Evolutionary conservation across 2,329 filamentous ascomycete genomes (phyloP).

Genomic region (Meredithiella fracta): DNA sequence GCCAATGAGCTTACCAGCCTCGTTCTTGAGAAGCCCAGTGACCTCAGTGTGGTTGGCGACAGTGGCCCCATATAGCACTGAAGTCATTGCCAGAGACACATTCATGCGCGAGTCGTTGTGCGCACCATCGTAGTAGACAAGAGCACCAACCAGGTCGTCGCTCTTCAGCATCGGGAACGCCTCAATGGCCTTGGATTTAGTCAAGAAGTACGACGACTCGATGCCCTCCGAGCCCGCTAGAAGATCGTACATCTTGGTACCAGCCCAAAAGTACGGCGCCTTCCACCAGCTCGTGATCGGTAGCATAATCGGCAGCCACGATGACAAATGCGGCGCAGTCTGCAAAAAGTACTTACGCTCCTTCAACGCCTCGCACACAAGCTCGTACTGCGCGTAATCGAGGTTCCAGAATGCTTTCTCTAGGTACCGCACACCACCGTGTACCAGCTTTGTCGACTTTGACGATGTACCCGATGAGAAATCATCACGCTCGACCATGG

Average conservation of each 20-base stretch:
- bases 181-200: constrained; percentile 69
- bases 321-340: constrained; percentile 56
- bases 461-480: constrained; percentile 58
- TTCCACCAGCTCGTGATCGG: constrained; percentile 64
- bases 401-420: constrained; percentile 64
- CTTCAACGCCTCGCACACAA: constrained; percentile 56
- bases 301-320: constrained; percentile 62
- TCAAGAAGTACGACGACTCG: constrained; percentile 77
- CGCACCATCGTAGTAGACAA: constrained; percentile 84
- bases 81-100: constrained; percentile 73
- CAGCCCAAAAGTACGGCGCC: constrained; percentile 60
- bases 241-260: constrained; percentile 70
- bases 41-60: constrained; percentile 75
- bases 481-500: constrained; percentile 55
- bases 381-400: constrained; percentile 55
- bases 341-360: constrained; percentile 62
- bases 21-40: constrained; percentile 58
- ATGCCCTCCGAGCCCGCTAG: constrained; percentile 75
- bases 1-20: constrained; percentile 54
- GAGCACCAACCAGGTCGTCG: constrained; percentile 58
- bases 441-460: constrained; percentile 64
- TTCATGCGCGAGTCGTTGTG: constrained; percentile 93
- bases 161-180: constrained; percentile 80
- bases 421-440: constrained; percentile 57
- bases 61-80: constrained; percentile 70